A percentile compares a stretch with the other conserved stretches of the same genome.
Conservation (phyloP, 2,329 filamentous ascomycete species). For the Trichothecium sympodiale region DNA sequence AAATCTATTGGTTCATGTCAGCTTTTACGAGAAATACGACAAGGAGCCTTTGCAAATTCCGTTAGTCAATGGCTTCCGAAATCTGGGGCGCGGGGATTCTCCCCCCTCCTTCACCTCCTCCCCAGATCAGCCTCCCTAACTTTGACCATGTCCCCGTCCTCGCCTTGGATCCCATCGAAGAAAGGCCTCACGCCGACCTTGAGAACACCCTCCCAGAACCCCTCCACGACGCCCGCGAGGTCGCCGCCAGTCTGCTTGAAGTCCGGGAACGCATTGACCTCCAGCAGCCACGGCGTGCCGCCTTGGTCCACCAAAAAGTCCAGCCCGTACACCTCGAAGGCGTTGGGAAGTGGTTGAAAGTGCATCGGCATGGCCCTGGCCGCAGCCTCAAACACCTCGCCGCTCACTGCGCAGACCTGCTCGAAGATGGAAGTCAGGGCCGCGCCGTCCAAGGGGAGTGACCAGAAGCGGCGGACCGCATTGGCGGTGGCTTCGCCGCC, state of each 20-base stretch:
- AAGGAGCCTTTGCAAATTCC: no score
- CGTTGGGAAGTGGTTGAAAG: constrained; percentile 81
- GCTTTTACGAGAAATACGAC: no score
- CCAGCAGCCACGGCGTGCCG: constrained; percentile 64
- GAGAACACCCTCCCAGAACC: constrained; percentile 67
- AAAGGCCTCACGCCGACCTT: constrained; percentile 56
- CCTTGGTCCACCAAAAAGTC: constrained; percentile 72
- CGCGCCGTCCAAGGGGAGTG: constrained; percentile 34
- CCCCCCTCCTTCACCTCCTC: constrained; percentile 22
- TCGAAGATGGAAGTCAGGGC: constrained; percentile 55
- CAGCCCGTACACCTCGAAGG: constrained; percentile 84
- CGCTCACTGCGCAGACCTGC: constrained; percentile 65
- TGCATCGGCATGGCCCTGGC: constrained; percentile 75
- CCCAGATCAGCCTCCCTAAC: constrained; percentile 45
- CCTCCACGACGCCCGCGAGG: constrained; percentile 58
- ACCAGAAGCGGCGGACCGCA: constrained; percentile 67
- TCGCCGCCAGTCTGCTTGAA: constrained; percentile 88
- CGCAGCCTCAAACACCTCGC: constrained; percentile 76
- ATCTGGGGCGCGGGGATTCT: no score
- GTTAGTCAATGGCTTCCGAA: no score
- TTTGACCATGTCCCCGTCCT: constrained; percentile 33
- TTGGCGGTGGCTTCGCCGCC: constrained; percentile 29
- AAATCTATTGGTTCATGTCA: no score
- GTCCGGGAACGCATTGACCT: constrained; percentile 94
- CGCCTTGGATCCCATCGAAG: constrained; percentile 34